phyloP scores from a whole-genome alignment of 371 early-diverging fungal species.

The Encephalitozoon cuniculi region DNA sequence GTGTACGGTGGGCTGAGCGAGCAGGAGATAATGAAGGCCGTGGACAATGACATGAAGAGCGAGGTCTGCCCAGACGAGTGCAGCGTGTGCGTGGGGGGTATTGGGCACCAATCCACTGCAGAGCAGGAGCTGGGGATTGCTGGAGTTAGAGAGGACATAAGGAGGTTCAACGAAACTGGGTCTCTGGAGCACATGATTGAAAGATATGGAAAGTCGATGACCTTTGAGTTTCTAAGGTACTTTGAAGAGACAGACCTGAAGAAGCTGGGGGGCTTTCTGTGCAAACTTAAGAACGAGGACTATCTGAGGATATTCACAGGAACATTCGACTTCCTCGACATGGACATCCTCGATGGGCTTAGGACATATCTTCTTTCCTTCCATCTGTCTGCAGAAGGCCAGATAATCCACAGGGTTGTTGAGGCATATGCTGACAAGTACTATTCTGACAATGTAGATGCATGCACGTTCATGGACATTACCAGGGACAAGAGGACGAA shows the following conservation, averaged over 20 bases:
- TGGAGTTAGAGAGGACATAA: background rate
- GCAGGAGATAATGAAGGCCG: background rate
- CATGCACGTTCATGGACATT: background rate
- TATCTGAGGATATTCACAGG: constrained; percentile 69
- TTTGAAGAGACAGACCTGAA: constrained; percentile 71
- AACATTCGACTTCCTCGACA: constrained; percentile 71
- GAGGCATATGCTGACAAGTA: constrained; percentile 72
- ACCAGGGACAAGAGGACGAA: background rate
- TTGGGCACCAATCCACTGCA: too few species aligned
- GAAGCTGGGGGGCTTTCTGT: constrained; percentile 73
- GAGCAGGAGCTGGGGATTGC: background rate
- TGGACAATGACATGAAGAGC: background rate
- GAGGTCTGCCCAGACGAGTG: background rate
- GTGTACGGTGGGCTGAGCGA: background rate
- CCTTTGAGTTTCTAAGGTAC: constrained; percentile 63
- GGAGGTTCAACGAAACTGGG: constrained; percentile 1
- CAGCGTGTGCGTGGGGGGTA: background rate
- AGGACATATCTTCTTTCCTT: constrained; percentile 72
- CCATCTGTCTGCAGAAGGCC: constrained; percentile 80
- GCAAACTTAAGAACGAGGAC: constrained; percentile 70
- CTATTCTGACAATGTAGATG: constrained; percentile 14
- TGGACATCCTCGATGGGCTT: constrained; percentile 74
- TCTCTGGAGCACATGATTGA: background rate
- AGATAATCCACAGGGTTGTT: constrained; percentile 78
- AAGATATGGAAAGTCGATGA: background rate